A percentile compares a stretch with the other conserved stretches of the same genome.
phyloP scores from a whole-genome alignment of 2,329 filamentous ascomycete genomes.

The Cadophora gregata region DNA sequence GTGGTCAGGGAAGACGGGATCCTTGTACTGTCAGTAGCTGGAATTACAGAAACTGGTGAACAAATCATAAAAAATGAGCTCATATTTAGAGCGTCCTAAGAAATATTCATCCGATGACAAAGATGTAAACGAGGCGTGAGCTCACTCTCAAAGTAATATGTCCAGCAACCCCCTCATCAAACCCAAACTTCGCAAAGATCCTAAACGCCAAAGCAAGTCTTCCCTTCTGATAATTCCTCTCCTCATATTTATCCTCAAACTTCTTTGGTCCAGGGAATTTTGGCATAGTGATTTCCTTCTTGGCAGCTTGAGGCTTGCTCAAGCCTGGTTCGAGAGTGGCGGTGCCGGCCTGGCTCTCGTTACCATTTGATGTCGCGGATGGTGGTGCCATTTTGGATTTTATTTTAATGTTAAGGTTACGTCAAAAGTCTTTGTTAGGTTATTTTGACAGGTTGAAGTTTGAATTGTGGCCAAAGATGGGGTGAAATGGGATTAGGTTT shows the following conservation, averaged over 20 bases:
- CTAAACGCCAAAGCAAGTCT: slow-evolving; percentile 55
- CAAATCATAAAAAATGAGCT: too few species aligned
- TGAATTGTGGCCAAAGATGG: not conserved
- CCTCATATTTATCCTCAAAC: slow-evolving; percentile 44
- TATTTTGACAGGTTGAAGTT: not conserved
- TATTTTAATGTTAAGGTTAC: not conserved
- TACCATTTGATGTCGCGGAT: slow-evolving; percentile 27
- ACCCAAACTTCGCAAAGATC: slow-evolving; percentile 54
- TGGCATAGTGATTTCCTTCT: slow-evolving; percentile 19
- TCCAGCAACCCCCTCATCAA: slow-evolving; percentile 53
- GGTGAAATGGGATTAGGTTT: not conserved
- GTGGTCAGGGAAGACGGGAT: slow-evolving; percentile 44
- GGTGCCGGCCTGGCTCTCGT: slow-evolving; percentile 21
- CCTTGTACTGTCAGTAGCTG: slow-evolving; percentile 36
- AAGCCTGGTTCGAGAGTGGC: slow-evolving; percentile 36
- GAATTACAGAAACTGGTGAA: too few species aligned
- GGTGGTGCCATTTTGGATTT: slow-evolving; percentile 35
- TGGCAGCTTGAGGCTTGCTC: slow-evolving; percentile 27
- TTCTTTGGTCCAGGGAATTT: slow-evolving; percentile 21
- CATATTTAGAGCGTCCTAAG: too few species aligned
- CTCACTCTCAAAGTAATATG: slow-evolving; percentile 53
- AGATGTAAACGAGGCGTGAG: too few species aligned
- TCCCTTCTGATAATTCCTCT: slow-evolving; percentile 48
- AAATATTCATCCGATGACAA: too few species aligned
- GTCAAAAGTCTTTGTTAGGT: not conserved